phyloP scores from a whole-genome alignment of 805 yeast genomes.

The Starmerella sp. region DNA sequence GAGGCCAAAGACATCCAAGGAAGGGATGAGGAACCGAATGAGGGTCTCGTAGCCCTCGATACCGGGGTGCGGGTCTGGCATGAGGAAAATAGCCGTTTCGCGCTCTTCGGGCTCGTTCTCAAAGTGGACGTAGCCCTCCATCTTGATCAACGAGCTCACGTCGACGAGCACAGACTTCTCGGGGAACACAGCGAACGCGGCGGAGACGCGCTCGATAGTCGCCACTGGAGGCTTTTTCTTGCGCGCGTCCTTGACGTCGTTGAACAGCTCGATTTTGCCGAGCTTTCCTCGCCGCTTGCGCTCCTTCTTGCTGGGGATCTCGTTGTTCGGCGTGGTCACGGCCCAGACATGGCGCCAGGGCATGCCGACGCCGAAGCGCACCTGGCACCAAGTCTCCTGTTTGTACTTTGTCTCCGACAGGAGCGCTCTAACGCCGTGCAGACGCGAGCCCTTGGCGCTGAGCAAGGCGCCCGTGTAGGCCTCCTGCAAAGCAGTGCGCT shows the following conservation, averaged over 20 bases:
- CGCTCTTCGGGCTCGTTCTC: conserved; percentile 31
- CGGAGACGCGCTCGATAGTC: conserved; percentile 52
- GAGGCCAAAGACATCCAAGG: conserved; percentile 62
- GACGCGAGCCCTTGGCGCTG: conserved; percentile 78
- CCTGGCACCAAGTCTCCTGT: conserved; percentile 91
- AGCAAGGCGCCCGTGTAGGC: conserved; percentile 93
- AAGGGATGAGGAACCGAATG: conserved; percentile 64
- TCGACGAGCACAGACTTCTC: conserved; percentile 71
- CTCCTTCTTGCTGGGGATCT: conserved; percentile 34
- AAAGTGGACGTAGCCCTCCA: conserved; percentile 62
- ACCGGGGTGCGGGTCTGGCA: conserved; percentile 77
- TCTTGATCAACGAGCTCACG: conserved; percentile 73
- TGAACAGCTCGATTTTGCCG: conserved; percentile 72
- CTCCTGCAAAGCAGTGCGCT: conserved; percentile 74
- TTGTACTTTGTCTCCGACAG: conserved; percentile 74
- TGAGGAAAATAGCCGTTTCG: conserved; percentile 58
- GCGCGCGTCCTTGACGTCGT: conserved; percentile 51
- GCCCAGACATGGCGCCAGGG: conserved; percentile 95
- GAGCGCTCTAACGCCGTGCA: conserved; percentile 77
- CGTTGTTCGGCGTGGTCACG: conserved; percentile 52
- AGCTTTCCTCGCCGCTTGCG: conserved; percentile 29
- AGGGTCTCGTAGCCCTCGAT: conserved; percentile 78
- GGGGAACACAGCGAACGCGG: conserved; percentile 87
- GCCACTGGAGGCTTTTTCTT: conserved; percentile 61
- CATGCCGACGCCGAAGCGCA: conserved; percentile 93